These are phyloP conservation scores for Oryza punctata DNA, from an alignment of 176 grass and related monocot species.

Conservation along the genomic window DNA sequence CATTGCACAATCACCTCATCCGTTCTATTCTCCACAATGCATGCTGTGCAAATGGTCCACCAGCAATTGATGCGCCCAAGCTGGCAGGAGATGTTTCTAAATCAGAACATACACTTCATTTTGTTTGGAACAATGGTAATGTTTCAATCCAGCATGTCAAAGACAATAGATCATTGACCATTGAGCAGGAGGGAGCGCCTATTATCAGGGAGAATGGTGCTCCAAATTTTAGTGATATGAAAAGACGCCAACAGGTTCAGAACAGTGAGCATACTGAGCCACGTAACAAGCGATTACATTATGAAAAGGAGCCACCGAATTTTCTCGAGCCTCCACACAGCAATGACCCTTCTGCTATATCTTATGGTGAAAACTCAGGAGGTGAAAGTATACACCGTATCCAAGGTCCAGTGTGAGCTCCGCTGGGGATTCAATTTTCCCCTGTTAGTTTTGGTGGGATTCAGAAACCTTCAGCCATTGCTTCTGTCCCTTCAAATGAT, in stretches of 20 bases:
- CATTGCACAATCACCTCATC: conserved; percentile 86
- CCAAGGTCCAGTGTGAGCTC: conserved; percentile 52
- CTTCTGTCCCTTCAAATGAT: conserved; percentile 43
- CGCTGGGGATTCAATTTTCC: conserved; percentile 77
- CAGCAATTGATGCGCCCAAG: conserved; percentile 33
- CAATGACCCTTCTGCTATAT: conserved; percentile 41
- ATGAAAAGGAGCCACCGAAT: conserved; percentile 35
- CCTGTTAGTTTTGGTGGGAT: conserved; percentile 53
- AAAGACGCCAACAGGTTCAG: conserved; percentile 44
- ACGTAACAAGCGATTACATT: conserved; percentile 30
- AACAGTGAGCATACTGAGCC: conserved; percentile 45
- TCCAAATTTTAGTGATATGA: conserved; percentile 49
- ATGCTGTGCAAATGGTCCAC: conserved; percentile 49
- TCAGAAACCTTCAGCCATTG: conserved; percentile 43
- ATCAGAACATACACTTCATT: conserved; percentile 30
- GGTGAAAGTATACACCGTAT: conserved; percentile 36
- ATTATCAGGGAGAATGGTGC: conserved; percentile 40
- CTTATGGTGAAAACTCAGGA: conserved; percentile 32
- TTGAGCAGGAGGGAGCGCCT: conserved; percentile 32
- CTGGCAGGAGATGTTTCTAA: conserved; percentile 17
- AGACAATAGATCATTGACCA: conserved; percentile 37
- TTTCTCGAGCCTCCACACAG: conserved; percentile 37
- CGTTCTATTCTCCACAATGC: conserved; percentile 78
- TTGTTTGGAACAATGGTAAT: conserved; percentile 36
- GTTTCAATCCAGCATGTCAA: conserved; percentile 30